Evolutionary conservation across 768 basidiomycete genomes (phyloP).

Genomic region (Dioszegia crocea): DNA sequence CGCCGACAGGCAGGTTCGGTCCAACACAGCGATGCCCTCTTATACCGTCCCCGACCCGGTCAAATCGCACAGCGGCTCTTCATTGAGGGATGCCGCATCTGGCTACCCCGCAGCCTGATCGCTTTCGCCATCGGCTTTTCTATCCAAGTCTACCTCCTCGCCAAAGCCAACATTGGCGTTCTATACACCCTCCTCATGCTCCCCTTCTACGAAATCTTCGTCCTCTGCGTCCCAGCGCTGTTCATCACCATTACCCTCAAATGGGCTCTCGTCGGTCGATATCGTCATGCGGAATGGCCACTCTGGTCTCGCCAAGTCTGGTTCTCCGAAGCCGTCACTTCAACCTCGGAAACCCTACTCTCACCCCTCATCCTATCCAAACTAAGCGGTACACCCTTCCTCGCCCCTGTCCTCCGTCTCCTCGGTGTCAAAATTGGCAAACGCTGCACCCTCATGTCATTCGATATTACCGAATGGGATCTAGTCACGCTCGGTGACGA

Average conservation of each 20-base stretch:
- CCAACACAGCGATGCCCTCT: neutral
- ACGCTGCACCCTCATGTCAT: neutral
- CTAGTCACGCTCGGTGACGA: neutral
- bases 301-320: conserved; percentile 1
- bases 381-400: neutral
- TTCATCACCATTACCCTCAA: neutral
- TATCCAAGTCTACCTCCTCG: neutral
- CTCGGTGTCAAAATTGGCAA: neutral
- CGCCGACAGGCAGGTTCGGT: neutral
- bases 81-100: neutral
- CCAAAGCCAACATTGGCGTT: neutral
- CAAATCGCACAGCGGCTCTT: neutral
- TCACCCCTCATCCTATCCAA: neutral
- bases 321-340: conserved; percentile 3
- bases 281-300: neutral
- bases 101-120: neutral
- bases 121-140: neutral
- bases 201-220: neutral
- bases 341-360: neutral
- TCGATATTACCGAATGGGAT: conserved; percentile 5
- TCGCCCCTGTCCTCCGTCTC: neutral
- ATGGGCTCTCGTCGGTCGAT: neutral
- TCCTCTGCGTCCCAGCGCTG: conserved; percentile 1
- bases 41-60: neutral
- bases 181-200: neutral